Base-by-base conservation (phyloP, 2,329 filamentous ascomycete species). In the Trichoderma sp. region DNA sequence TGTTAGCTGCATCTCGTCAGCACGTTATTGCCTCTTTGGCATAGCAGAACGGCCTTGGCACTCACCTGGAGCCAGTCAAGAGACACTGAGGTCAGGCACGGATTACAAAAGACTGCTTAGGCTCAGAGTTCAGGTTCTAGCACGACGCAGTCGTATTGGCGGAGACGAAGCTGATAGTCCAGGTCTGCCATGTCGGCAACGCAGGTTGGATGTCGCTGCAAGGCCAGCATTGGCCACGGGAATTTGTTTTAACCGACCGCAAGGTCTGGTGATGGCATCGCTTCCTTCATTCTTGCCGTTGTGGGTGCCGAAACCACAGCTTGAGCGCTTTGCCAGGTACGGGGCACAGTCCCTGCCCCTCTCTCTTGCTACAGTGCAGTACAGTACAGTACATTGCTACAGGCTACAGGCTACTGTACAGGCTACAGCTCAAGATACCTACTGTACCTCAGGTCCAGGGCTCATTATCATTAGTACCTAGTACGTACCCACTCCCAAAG, bases 221-320 rank as follows among this genome's bases (percentile, higher is more conserved):
- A 35, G 19, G 5, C 37, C 52, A 65, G 27, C 37, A 65, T 65
- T 65, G 63, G 63, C 37, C 48, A 19, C 63, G 63, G 63, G 63
- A 65, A 27, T 34, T 57, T 65, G 54, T 57, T 65, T 65, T 65
- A 65, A 45, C 63, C 63, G 63, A 65, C 34, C 39, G 25, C 50
- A 27, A 57, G 35, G 63, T 57, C 63, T 65, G 63, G 52, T 48
- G 63, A 57, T 65, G 60, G 63, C 27, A 34, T 56, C 50, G 50
- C 60, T 27, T 29, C 61, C 52, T 39, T 56, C 12, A 34, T 34
- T 64, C 61, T 54, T 64, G 27, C 61, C 61, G 50, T 34, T 64
- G n/a, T 50, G 61, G 10, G 48, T 25, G 25, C 61, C n/a, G 52
- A 34, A 15, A 48, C 4, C 45, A 27, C 42, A 29, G 29, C 29